Conservation (phyloP, 768 basidiomycete genomes). For the Grammothele lineata region DNA sequence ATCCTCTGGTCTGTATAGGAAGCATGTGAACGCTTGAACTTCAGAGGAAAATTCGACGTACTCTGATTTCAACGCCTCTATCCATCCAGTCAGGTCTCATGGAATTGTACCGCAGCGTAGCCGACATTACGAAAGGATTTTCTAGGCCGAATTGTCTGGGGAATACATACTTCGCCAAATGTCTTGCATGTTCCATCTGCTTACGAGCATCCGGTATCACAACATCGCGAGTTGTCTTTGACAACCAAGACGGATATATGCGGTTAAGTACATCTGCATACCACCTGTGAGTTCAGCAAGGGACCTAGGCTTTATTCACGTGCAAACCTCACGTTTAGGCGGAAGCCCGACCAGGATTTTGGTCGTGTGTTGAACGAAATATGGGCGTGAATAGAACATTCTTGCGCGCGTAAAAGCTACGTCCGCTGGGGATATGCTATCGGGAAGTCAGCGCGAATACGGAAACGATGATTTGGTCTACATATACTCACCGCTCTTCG, state of each 20-base stretch:
- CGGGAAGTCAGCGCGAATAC: background rate
- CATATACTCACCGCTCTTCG: too few species aligned
- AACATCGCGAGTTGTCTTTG: slow-evolving; percentile 23
- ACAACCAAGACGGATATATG: slow-evolving; percentile 40
- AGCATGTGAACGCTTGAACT: background rate
- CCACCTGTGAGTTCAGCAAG: background rate
- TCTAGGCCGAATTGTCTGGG: slow-evolving; percentile 70
- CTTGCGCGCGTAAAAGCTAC: slow-evolving; percentile 49
- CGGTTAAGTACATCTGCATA: slow-evolving; percentile 61
- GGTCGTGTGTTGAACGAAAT: slow-evolving; percentile 43
- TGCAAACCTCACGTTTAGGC: slow-evolving; percentile 52
- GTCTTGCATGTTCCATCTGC: slow-evolving; percentile 50
- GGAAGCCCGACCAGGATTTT: slow-evolving; percentile 63
- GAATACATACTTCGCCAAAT: slow-evolving; percentile 81
- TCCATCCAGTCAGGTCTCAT: slow-evolving; percentile 45
- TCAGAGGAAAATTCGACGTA: too few species aligned
- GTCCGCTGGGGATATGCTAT: slow-evolving; percentile 44
- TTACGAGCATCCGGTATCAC: slow-evolving; percentile 29
- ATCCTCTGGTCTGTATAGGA: slow-evolving; percentile 28
- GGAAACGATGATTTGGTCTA: too few species aligned
- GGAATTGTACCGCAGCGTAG: slow-evolving; percentile 7
- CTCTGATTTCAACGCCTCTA: slow-evolving; percentile 70
- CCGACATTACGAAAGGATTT: slow-evolving; percentile 45
- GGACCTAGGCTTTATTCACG: background rate
- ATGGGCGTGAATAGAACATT: slow-evolving; percentile 67